These are phyloP conservation scores for Teunomyces pallodes DNA, from an alignment of 805 yeast species.

Conservation along the genomic window DNA sequence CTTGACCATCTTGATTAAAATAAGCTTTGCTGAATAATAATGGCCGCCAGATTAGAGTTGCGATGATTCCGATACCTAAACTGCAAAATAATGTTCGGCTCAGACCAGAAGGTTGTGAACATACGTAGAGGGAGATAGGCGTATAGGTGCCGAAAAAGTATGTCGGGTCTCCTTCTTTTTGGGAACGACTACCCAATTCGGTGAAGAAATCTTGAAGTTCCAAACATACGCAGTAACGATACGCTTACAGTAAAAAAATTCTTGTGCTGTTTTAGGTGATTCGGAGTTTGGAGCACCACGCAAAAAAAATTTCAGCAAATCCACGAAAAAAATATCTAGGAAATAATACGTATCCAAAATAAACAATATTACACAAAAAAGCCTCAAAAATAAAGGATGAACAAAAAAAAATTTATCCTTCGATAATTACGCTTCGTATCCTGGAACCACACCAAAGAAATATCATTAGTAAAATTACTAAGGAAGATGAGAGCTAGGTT, in stretches of 20 bases:
- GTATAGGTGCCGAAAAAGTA: neutral
- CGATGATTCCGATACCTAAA: neutral
- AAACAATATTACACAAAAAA: neutral
- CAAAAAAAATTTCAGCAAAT: neutral
- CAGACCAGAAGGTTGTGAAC: neutral
- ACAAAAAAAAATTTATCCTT: too few relatives aligned
- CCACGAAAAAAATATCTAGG: neutral
- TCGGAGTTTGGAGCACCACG: neutral
- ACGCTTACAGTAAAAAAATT: too few relatives aligned
- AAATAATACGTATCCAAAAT: neutral
- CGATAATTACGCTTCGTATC: too few relatives aligned
- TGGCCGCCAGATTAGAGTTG: neutral
- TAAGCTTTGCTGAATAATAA: neutral
- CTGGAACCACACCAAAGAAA: neutral
- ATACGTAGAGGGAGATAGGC: too few relatives aligned
- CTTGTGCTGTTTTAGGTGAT: too few relatives aligned
- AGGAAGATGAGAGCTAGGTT: too few relatives aligned
- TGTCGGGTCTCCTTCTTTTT: too few relatives aligned
- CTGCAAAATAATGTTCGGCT: neutral
- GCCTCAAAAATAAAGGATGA: neutral
- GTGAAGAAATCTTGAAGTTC: too few relatives aligned
- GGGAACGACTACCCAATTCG: too few relatives aligned
- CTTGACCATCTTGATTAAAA: constrained; percentile 1
- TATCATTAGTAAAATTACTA: neutral
- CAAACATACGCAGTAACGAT: too few relatives aligned